A percentile compares a stretch with the other conserved stretches of the same genome.
phyloP scores from a whole-genome alignment of 164 flowering plant genomes.

The Dillenia suffruticosa region DNA sequence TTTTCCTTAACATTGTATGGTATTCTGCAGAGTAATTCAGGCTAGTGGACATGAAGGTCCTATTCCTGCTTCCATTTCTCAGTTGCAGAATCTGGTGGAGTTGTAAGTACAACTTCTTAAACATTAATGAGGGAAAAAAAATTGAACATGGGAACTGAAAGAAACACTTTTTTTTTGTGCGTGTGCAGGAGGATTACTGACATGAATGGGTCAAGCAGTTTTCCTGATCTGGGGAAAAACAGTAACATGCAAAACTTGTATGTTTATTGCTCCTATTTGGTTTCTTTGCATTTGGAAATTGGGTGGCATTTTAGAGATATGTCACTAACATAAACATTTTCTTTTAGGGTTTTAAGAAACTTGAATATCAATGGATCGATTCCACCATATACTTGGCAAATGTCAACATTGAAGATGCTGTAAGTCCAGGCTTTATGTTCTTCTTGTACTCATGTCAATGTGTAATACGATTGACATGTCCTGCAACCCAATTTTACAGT shows the following conservation, averaged over 20 bases:
- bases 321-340: neutral
- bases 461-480: neutral
- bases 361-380: conserved; percentile 30
- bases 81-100: conserved; percentile 16
- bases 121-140: neutral
- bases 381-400: conserved; percentile 12
- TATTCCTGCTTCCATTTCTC: conserved; percentile 22
- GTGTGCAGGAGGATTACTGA: conserved; percentile 36
- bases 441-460: neutral
- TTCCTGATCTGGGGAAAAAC: conserved; percentile 16
- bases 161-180: neutral
- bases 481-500: neutral
- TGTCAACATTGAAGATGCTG: conserved; percentile 19
- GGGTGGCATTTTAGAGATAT: neutral
- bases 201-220: conserved; percentile 20
- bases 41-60: conserved; percentile 28
- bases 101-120: conserved; percentile 23
- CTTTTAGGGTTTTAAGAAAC: conserved; percentile 35
- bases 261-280: conserved; percentile 5
- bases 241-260: conserved; percentile 24
- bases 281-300: neutral
- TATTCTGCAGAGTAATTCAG: conserved; percentile 18
- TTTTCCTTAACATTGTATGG: neutral
- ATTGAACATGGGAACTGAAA: too few relatives aligned
- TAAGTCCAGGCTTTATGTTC: conserved; percentile 8